Evolutionary conservation across 352 stramenopile species (phyloP).

Genomic region (Globisporangium barbulae): DNA sequence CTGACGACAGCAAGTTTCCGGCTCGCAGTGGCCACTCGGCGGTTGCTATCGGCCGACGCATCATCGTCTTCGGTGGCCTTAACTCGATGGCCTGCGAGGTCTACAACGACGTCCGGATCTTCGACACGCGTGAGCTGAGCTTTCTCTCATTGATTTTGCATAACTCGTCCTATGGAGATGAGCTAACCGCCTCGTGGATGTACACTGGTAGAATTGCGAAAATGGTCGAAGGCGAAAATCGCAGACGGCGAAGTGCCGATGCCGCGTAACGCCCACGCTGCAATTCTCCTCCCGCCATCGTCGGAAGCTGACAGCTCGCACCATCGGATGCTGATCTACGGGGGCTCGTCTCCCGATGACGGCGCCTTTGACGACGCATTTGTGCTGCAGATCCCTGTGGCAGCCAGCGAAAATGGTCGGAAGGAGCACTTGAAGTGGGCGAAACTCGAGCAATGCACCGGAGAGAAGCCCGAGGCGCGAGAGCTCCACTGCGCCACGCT

Average conservation of each 20-base stretch:
- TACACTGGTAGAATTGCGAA: slow-evolving; percentile 10
- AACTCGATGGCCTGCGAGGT: slow-evolving; percentile 34
- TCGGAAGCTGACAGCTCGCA: neutral
- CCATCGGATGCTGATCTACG: slow-evolving; percentile 47
- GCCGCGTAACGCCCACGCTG: slow-evolving; percentile 56
- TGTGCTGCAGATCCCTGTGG: slow-evolving; percentile 36
- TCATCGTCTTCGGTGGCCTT: slow-evolving; percentile 66
- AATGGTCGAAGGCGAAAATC: slow-evolving; percentile 29
- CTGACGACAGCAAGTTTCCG: slow-evolving; percentile 22
- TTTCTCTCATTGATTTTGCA: neutral
- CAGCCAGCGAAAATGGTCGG: neutral
- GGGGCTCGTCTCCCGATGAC: slow-evolving; percentile 53
- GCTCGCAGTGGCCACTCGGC: slow-evolving; percentile 64
- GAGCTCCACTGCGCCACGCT: slow-evolving; percentile 46
- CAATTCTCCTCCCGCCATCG: slow-evolving; percentile 28
- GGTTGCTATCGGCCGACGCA: slow-evolving; percentile 33
- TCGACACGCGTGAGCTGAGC: slow-evolving; percentile 32
- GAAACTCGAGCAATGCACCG: slow-evolving; percentile 15
- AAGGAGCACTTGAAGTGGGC: slow-evolving; percentile 27
- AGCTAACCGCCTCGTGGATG: neutral
- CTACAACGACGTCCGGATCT: slow-evolving; percentile 58
- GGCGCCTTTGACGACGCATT: slow-evolving; percentile 54
- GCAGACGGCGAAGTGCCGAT: slow-evolving; percentile 33
- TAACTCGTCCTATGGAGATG: neutral
- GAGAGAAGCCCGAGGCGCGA: slow-evolving; percentile 35